Base-by-base conservation (phyloP, 164 flowering plant species). In the Macadamia tetraphylla region DNA sequence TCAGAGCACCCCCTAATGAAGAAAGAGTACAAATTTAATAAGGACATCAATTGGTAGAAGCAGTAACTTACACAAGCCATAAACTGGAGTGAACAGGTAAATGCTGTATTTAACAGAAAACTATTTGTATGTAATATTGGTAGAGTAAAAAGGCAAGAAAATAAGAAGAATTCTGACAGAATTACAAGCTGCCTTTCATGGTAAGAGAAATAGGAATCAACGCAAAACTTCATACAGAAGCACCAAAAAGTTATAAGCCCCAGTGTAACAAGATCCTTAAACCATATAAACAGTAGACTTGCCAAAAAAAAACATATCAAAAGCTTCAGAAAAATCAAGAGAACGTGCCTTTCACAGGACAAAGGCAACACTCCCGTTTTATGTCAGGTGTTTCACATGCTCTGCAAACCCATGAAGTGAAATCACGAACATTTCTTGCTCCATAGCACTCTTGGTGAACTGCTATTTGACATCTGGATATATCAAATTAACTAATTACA, bases 401-500 rank as follows among this genome's bases (percentile, higher is more conserved):
- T 79, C 94, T 88, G 83, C 99, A 95, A 60, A 95, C 99, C 99
- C 99, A 95, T 29, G 97, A 89, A 65, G 98, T 91, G 61, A 92
- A 86, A 82, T 95, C 96, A 17, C 68, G 81, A 69, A 84, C 79
- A 67, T 83, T 79, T 78, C 86, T 84, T 61, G 87, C 95, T 53
- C 98, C 99, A 81, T 95, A 95, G 77, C 99, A 95, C 81, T 95
- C 99, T 82, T 95, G 97, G 78, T 95, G 98, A 60, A 95, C 98
- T 49, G 99, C 99, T 66, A 95, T 91, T 81, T 92, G 98, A 79
- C 99, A 95, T 78, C 99, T 94, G 81, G 57, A 55, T 61, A 71
- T 64, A 64, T 55, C 10, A 59, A 58, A 31, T 15, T 29, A 58
- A 46, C 40, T 4, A 7, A 23, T 66, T 11, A 1, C 42, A 61